Base-by-base conservation (phyloP, 1,284 basidiomycete genomes). In the Leccinum subspadiceum region DNA sequence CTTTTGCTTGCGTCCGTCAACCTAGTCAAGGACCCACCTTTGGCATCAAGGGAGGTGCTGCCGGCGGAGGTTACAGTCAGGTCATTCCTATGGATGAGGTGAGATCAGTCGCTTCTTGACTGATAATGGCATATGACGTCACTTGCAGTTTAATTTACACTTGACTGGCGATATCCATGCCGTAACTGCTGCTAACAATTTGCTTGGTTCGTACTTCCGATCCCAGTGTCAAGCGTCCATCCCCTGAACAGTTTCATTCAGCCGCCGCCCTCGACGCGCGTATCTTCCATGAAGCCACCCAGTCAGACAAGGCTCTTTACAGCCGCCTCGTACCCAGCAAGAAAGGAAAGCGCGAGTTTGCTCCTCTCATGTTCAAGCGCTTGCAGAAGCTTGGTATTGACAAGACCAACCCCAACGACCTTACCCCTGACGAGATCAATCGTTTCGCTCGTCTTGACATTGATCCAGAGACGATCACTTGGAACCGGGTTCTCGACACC, bases 41-140 rank as follows among this genome's bases (percentile, higher is more conserved):
- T 72, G 96, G 97, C 73, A 98, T 99, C 82, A 99, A 99, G 79
- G 96, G 96, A 69, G 97, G 97, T 70, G 97, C 96, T 35, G 96
- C 96, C 57, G 96, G 97, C 58, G 96, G 96, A 67, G 96, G 96
- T 60, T 99, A 99, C 81, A 95, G 94, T 73, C 96, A 99, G 75
- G 93, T 99, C 70, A 98, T 98, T 77, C 96, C 96, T 56, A 98
- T 98, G 96, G 96, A 98, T 72, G 96, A 98, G 81, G 93, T 94
- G 74, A 62, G 77, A 72, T 57, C 13, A n/a, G 1, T 20, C 24
- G 20, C 60, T 5, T 9, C 39, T 24, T 59, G 48, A 17, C 9
- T 39, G 50, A 15, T 12, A 6, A 53, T 33, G 13, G 9, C 53
- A 12, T 37, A 56, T 65, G 57, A 69, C 20, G 54, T 53, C 29